Evolutionary conservation across 495 filamentous ascomycete species (phyloP).

Genomic region (Penicillium flavigenum): DNA sequence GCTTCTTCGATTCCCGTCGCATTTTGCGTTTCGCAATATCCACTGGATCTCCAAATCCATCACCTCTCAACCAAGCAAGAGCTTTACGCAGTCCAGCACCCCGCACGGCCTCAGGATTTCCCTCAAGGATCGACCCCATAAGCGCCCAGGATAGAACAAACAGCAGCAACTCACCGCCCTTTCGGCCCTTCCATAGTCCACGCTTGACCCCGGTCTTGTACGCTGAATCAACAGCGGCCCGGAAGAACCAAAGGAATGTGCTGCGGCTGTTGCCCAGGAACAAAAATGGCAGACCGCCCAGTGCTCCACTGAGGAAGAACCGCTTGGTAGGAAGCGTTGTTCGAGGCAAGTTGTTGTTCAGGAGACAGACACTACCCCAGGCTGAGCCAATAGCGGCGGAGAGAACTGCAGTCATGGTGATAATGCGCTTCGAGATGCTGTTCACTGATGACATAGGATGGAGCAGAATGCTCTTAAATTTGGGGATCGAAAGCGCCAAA

Average conservation of each 20-base stretch:
- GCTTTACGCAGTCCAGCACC: slow-evolving; percentile 69
- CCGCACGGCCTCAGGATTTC: slow-evolving; percentile 62
- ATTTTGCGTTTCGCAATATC: slow-evolving; percentile 35
- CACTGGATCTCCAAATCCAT: slow-evolving; percentile 56
- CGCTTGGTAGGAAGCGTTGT: slow-evolving; percentile 73
- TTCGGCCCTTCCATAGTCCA: slow-evolving; percentile 76
- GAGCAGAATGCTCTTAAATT: slow-evolving; percentile 61
- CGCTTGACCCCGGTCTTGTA: slow-evolving; percentile 93
- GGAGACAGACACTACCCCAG: slow-evolving; percentile 87
- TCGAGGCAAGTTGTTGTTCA: slow-evolving; percentile 74
- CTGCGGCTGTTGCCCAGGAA: slow-evolving; percentile 64
- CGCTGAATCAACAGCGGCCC: slow-evolving; percentile 70
- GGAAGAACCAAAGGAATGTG: slow-evolving; percentile 66
- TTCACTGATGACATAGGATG: slow-evolving; percentile 66
- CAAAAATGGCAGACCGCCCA: slow-evolving; percentile 77
- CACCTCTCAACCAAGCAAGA: slow-evolving; percentile 71
- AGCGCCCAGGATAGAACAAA: slow-evolving; percentile 75
- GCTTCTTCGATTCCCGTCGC: slow-evolving; percentile 31
- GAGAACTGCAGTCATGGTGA: slow-evolving; percentile 70
- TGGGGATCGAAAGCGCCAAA: slow-evolving; percentile 64
- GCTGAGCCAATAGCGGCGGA: slow-evolving; percentile 74
- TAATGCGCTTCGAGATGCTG: slow-evolving; percentile 56
- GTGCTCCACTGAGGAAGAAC: slow-evolving; percentile 82
- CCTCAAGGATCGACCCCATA: slow-evolving; percentile 76
- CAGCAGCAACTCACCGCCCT: slow-evolving; percentile 77